Percentiles rank a stretch among this genome's conserved stretches.
Evolutionary conservation across 176 grass and related monocot genomes (phyloP).

Genomic region (Hsuehochloa calcarea): DNA sequence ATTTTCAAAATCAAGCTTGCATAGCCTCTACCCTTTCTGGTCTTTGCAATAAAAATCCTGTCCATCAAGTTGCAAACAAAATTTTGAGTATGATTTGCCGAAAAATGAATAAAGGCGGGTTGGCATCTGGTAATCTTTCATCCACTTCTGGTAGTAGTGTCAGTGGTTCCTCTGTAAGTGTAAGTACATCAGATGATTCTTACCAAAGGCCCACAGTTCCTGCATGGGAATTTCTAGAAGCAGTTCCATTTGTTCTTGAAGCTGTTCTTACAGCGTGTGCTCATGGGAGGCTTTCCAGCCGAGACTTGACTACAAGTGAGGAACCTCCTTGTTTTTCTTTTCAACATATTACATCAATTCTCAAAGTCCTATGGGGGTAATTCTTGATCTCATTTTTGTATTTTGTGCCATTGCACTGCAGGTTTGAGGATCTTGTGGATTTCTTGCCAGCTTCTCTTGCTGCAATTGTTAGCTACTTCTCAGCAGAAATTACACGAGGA

Average conservation of each 20-base stretch:
- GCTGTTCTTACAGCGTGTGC: conserved; percentile 95
- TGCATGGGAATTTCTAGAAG: conserved; percentile 96
- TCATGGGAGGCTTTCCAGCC: conserved; percentile 83
- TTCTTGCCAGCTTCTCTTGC: conserved; percentile 97
- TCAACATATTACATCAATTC: background rate
- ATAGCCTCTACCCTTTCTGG: conserved; percentile 95
- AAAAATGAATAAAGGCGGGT: conserved; percentile 68
- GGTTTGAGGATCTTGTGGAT: conserved; percentile 95
- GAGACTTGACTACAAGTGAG: conserved; percentile 94
- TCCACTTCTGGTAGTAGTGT: conserved; percentile 76
- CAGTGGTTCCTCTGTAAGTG: conserved; percentile 66
- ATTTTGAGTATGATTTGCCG: conserved; percentile 94
- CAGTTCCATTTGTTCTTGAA: conserved; percentile 97
- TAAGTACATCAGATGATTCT: conserved; percentile 66
- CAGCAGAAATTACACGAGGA: conserved; percentile 97
- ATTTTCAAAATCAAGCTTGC: conserved; percentile 98
- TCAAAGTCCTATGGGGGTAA: background rate
- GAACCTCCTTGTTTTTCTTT: conserved; percentile 20
- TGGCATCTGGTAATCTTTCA: conserved; percentile 52
- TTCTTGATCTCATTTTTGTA: conserved; percentile 18
- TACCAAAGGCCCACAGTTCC: conserved; percentile 68
- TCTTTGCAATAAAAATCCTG: conserved; percentile 77
- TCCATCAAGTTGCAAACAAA: conserved; percentile 90
- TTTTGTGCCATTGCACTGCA: conserved; percentile 35
- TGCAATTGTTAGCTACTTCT: conserved; percentile 85